These are phyloP conservation scores for Pleomassaria siparia DNA, from an alignment of 2,329 filamentous ascomycete genomes.

Conservation along the genomic window DNA sequence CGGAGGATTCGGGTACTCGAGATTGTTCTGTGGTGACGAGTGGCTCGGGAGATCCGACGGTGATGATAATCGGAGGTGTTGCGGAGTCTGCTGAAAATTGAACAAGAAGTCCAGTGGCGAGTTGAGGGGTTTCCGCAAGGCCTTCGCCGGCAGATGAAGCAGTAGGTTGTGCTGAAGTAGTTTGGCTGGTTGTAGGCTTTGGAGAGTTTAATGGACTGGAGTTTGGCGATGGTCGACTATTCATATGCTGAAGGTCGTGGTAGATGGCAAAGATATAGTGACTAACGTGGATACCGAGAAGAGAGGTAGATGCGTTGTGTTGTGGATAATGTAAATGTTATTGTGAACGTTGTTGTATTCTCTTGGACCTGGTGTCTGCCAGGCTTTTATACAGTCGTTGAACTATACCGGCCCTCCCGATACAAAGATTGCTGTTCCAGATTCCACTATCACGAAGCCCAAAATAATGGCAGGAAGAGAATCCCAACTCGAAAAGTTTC, in stretches of 20 bases:
- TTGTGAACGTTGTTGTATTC: conserved; percentile 16
- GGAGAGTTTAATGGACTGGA: conserved; percentile 28
- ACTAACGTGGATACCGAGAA: conserved; percentile 1
- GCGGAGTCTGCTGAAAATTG: conserved; percentile 5
- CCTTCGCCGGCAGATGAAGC: conserved; percentile 11
- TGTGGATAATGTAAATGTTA: conserved; percentile 12
- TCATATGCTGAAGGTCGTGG: conserved; percentile 21
- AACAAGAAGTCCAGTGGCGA: conserved; percentile 17
- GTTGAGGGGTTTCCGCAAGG: conserved; percentile 24
- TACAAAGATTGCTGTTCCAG: conserved; percentile 9
- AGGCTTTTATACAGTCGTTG: conserved; percentile 28
- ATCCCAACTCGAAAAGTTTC: conserved; percentile 18
- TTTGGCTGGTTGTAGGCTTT: conserved; percentile 11
- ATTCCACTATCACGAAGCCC: conserved; percentile 20
- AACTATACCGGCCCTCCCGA: conserved; percentile 13
- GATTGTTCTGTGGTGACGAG: conserved; percentile 6
- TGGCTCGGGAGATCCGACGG: conserved; percentile 13
- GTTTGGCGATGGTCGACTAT: conserved; percentile 18
- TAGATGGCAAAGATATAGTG: conserved; percentile 5
- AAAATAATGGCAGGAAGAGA: conserved; percentile 23
- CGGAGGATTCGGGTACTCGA: conserved; percentile 6
- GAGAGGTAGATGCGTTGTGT: conserved; percentile 5
- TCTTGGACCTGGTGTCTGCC: conserved; percentile 9
- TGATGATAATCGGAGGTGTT: conserved; percentile 21
- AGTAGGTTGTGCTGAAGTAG: conserved; percentile 7